Evolutionary conservation across 2,329 filamentous ascomycete genomes (phyloP), one percentile per base, ranked within the genome.

Genomic region (Leptographium galeiforme): DNA sequence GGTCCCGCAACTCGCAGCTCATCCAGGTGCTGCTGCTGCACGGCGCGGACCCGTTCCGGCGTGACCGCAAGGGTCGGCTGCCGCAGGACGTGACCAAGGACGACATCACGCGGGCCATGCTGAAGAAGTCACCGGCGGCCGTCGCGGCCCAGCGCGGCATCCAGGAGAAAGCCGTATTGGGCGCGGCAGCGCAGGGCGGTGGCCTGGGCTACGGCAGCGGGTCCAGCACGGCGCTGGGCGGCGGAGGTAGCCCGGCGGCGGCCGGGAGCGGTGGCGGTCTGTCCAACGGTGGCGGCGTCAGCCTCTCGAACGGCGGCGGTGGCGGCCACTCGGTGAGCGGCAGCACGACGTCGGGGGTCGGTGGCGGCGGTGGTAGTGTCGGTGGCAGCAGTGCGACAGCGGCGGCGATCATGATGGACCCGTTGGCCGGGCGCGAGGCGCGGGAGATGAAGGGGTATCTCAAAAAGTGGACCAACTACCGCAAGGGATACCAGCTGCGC

Each of bases 381-480:
- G 48, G 6, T 16, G 50, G 33, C 25, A 36, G 47, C 46, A 30
- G 48, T 32, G 25, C 8, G 7, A 32, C 16, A 19, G 36, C 43
- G 33, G 45, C 10, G 34, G n/a, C 46, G 33, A 43, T 33, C 38
- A 18, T 46, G 39, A 8, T 50, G 2, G 78, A 86, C 59, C 72
- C 79, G 19, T 67, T 82, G 55, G 86, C 85, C 32, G 85, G 86
- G 16, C 89, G 91, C 60, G 93, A 98, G 64, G 86, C 87, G 18
- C 79, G 90, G 48, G 91, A 97, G 69, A 97, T 98, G 87, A 96
- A 95, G 71, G 93, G 93, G 8, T 98, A 97, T 66, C 74, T 98
- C 54, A 97, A 96, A 71, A 98, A 98, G 68, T 98, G 93, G 93
- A 98, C 93, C 48, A 98, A 98, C 66, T 98, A 98, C 66, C 90